A percentile compares a stretch with the other conserved stretches of the same genome.
Evolutionary conservation across 2,329 filamentous ascomycete genomes (phyloP).

Genomic region (Curvularia sp.): DNA sequence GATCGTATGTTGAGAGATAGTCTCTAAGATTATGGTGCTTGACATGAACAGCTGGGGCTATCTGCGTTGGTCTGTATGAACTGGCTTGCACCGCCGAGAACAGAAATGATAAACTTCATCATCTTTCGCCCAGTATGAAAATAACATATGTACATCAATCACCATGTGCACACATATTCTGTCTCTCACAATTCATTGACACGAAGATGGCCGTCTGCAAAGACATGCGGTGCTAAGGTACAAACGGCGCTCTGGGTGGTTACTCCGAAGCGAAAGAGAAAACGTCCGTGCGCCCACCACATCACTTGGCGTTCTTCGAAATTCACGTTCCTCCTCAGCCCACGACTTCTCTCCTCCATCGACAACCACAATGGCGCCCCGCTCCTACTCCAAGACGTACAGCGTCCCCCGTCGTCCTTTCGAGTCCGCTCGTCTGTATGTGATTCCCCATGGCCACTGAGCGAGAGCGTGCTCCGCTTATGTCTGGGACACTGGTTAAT

Average conservation of each 20-base stretch:
- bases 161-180: neutral
- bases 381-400: constrained; percentile 98
- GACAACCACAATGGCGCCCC: constrained; percentile 55
- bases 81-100: neutral
- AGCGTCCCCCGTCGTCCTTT: constrained; percentile 98
- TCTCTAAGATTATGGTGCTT: neutral
- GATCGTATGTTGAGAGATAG: neutral
- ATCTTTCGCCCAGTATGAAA: neutral
- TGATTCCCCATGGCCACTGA: constrained; percentile 88
- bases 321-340: constrained; percentile 8
- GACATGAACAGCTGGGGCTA: neutral
- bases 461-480: constrained; percentile 97
- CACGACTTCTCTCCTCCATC: constrained; percentile 36
- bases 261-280: neutral
- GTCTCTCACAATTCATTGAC: neutral
- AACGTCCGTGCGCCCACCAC: constrained; percentile 5
- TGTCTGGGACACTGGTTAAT: constrained; percentile 81
- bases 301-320: constrained; percentile 8
- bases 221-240: neutral
- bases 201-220: neutral
- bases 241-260: neutral
- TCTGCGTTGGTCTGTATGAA: neutral
- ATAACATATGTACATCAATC: neutral
- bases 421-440: constrained; percentile 99
- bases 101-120: neutral